Base-by-base conservation (phyloP, 2,329 filamentous ascomycete species). In the Dactylellina haptotyla region DNA sequence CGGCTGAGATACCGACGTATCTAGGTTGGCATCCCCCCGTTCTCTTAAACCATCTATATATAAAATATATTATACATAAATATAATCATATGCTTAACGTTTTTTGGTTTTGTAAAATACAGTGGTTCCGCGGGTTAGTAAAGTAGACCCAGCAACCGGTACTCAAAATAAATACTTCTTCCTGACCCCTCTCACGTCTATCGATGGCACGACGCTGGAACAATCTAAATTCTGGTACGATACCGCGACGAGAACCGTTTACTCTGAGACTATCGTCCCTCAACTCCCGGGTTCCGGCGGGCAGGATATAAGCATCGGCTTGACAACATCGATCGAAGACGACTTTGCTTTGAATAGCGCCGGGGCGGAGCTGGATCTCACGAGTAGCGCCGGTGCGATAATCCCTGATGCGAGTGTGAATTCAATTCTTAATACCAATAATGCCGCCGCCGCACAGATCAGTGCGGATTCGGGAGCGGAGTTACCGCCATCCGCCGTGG, bases 201-300 rank as follows among this genome's bases (percentile, higher is more conserved):
- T 57, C 18, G 51, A 63, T 12, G 9, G n/a, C n/a, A 2, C 23
- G 1, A 58, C 37, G 1, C 45, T 72, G 1, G n/a, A 37, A 14
- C 10, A 58, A 20, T 58, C 51, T 1, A 64, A 39, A 32, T 72
- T 72, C 66, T 64, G 58, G 58, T 64, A 72, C 39, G 58, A 72
- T 23, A 58, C 45, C 2, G 16, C 26, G 14, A 37, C 50, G 2
- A 16, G 45, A 4, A 59, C n/a, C 2, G 18, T 72, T 10, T 72
- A 46, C 53, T 64, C 58, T 1, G 58, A 72, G 32, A 64, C 66
- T 2, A 43, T 23, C 0, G 10, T 48, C 30, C 10, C 58, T 1
- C 9, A 50, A 5, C 5, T 39, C 32, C 30, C 58, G 1, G 28
- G 30, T n/a, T 62, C 58, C 18, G 39, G 51, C 23, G 57, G n/a